Evolutionary conservation across 2,329 filamentous ascomycete species (phyloP), one percentile per base, ranked within the genome.

Genomic region (Blastomyces percursus): DNA sequence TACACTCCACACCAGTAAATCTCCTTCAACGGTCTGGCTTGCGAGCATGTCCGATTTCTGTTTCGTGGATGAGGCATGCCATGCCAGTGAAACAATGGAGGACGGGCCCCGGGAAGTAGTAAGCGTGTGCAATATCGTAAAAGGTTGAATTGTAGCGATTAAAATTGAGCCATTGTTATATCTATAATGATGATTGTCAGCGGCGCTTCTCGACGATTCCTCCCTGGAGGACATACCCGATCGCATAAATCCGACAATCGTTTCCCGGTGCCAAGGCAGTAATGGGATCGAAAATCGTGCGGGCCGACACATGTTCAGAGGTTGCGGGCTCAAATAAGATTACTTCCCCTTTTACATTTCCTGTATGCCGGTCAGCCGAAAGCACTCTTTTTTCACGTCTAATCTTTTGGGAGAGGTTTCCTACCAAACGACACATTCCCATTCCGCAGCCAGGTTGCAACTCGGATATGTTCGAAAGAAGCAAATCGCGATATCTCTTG

Each of bases 41-140:
- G 93, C 93, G 70, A 99, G 80, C 94, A 99, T 99, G 71, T 97
- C 93, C 0, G 94, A 96, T 76, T 96, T 96, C 75, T 96, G 92
- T 67, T 92, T 90, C 0, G 92, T 89, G 0, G 94, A 96, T 0
- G 94, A 96, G 46, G 93, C 92, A 80, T 99, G 94, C 94, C 94
- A 99, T 63, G 91, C 85, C 24, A 99, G 78, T 9, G 86, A 90
- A 3, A 92, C 86, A 59, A 99, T 91, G 2, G 91, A 89, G 0
- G 93, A 96, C 1, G 94, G 93, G 1, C 85, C 84, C 69, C 90
- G 83, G 0, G 88, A 89, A 0, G 91, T 96, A 58, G 88, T 92
- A 66, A 99, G 80, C 59, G 93, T 96, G 76, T 99, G 92, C 59
- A 97, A 76, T 67, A 97, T 96, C 2, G 89, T 96, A 74, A 97